Base-by-base conservation (phyloP, 1,139 yeast genomes). In the Pichia norvegensis region DNA sequence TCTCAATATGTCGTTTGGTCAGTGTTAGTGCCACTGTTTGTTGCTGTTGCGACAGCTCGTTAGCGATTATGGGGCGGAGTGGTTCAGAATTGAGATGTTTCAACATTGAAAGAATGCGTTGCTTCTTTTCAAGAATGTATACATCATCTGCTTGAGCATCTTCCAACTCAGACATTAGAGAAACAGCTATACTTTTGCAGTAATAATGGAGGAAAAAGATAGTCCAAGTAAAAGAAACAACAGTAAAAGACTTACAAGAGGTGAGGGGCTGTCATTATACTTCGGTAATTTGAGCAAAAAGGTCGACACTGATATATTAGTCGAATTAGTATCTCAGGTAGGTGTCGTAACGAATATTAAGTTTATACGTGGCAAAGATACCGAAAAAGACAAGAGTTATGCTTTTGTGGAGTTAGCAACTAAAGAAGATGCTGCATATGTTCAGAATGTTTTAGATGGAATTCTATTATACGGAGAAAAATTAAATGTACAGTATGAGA, bases 241-340 rank as follows among this genome's bases (percentile, higher is more conserved):
- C 11, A 11, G 11, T 16, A 31, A 31, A 31, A 16, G 35, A 16
- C 20, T 11, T 11, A 19, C 20, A 17, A 20, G 20, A 16, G 23
- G 37, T 35, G 37, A 35, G 37, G 37, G 25, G 11, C 4, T 14
- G 22, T 78, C 95, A 1, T 65, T 90, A 4, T 92, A 87, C 61
- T 75, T 90, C 23, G 97, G 97, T 1, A 87, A 87, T 55, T 66
- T 92, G 10, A 96, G 86, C 53, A 78, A 81, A 3, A 74, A 77
- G 42, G 95, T 79, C 2, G 77, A 78, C 1, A 95, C 85, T 53
- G 66, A 73, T 2, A 56, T 84, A 19, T 64, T 94, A 42, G 86
- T 82, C 60, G 98, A 92, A 62, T 71, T 92, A 31, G 82, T 88
- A 63, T 66, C 85, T 13, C 98, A 92, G 61, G 81, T 86, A 44